These are phyloP conservation scores for Penicillium subrubescens DNA, from an alignment of 495 filamentous ascomycete genomes.

Conservation along the genomic window DNA sequence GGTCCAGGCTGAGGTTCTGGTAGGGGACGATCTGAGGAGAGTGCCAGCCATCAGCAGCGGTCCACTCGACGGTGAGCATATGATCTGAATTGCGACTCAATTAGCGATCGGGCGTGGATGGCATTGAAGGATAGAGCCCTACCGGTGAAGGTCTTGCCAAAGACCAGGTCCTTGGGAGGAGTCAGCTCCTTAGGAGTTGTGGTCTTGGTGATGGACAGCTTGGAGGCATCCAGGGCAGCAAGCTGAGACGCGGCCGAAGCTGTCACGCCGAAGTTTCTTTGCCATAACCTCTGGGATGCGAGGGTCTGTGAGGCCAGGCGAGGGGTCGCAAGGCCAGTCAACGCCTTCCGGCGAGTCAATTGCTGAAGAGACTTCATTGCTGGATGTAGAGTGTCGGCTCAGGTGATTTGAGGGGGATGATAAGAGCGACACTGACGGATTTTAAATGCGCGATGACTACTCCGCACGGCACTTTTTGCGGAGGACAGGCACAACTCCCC, in stretches of 20 bases:
- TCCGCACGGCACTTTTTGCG: conserved; percentile 26
- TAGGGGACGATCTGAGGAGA: conserved; percentile 83
- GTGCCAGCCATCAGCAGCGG: conserved; percentile 76
- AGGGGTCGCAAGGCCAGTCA: conserved; percentile 29
- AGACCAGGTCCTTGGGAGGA: conserved; percentile 78
- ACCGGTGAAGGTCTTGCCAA: conserved; percentile 89
- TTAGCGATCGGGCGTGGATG: conserved; percentile 21
- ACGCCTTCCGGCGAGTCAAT: conserved; percentile 41
- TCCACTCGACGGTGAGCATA: conserved; percentile 97
- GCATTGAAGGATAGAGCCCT: conserved; percentile 12
- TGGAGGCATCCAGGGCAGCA: conserved; percentile 70
- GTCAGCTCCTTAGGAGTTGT: conserved; percentile 71
- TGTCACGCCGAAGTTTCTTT: conserved; percentile 62
- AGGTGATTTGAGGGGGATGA: conserved; percentile 2
- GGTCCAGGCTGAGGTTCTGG: conserved; percentile 95
- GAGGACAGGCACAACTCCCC: conserved; percentile 39
- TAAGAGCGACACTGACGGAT: conserved; percentile 18
- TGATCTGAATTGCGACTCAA: conserved; percentile 64
- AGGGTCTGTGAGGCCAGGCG: conserved; percentile 31
- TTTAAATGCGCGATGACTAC: conserved; percentile 32
- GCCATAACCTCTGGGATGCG: conserved; percentile 34
- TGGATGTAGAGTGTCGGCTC: conserved; percentile 15
- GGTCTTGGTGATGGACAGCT: conserved; percentile 72
- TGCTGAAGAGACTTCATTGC: conserved; percentile 46
- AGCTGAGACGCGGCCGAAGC: conserved; percentile 55